Base-by-base conservation (phyloP, 306 rosid genomes). In the Cucurbita pepo region DNA sequence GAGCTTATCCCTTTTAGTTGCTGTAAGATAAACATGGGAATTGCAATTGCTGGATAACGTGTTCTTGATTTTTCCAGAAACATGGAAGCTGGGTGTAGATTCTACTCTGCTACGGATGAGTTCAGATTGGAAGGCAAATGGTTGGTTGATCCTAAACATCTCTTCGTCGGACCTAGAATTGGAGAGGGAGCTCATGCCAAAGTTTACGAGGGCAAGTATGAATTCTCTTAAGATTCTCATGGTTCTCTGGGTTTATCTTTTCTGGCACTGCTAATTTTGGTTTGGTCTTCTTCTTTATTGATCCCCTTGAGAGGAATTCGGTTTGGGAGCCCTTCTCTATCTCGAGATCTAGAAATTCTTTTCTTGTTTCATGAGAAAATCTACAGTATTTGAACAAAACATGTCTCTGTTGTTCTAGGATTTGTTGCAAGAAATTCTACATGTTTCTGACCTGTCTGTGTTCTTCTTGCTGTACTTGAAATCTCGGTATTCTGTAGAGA, bases 181-280 rank as follows among this genome's bases (percentile, higher is more conserved):
- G 96, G 97, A 52, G 98, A 93, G 43, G 97, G 98, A 67, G 97
- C 97, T 83, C 98, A 93, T 83, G 98, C 94, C 69, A 93, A 84
- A 87, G 97, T 93, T 51, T 93, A 90, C 0, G 90, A 93, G 88
- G 98, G 97, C 77, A 93, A 93, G 96, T 90, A 85, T 59, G 8
- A 56, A 52, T 52, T 38, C 54, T 37, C 64, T 73, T 34, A 57
- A 77, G 54, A 65, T 40, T 73, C 60, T 76, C 34, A 30, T 30
- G 3, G 3, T 30, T 30, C 3, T 30, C 34, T 30, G 34, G 30
- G 34, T 30, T 30, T 30, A 30, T 30, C 61, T 56, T 14, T 38
- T 73, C 22, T 61, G 11, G 16, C 16, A 30, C 44, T 62, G 37
- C 22, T 51, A 45, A 67, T 25, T 82, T 61, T 56, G 58, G 18